Conservation (phyloP, 176 grass and related monocot species). For the Carex kokanica region DNA sequence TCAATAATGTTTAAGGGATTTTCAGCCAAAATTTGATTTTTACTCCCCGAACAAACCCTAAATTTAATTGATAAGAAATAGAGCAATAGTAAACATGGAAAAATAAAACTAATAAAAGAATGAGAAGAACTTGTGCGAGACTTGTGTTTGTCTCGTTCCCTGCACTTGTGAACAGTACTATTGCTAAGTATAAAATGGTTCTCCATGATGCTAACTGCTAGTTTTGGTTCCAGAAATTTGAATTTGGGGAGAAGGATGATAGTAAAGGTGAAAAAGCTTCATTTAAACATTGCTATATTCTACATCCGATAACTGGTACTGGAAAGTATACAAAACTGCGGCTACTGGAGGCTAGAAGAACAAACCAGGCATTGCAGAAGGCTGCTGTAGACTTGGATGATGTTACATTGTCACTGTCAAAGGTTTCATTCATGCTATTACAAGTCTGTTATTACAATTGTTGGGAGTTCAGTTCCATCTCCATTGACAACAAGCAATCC, state of each 20-base stretch:
- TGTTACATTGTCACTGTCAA: slow-evolving; percentile 88
- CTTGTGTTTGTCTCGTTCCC: not conserved
- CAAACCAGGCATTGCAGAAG: slow-evolving; percentile 81
- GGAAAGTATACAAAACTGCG: slow-evolving; percentile 84
- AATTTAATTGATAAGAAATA: not conserved
- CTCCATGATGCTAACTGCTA: slow-evolving; percentile 10
- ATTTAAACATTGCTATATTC: slow-evolving; percentile 73
- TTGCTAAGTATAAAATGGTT: too few relatives aligned
- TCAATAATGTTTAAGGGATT: not conserved
- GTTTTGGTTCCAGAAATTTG: slow-evolving; percentile 64
- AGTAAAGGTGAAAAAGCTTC: slow-evolving; percentile 24
- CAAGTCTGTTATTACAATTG: not conserved
- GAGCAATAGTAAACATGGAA: not conserved
- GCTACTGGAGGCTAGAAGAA: slow-evolving; percentile 68
- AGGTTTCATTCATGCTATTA: slow-evolving; percentile 42
- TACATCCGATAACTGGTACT: slow-evolving; percentile 85
- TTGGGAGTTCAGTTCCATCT: slow-evolving; percentile 18
- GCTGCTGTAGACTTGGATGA: slow-evolving; percentile 87
- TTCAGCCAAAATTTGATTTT: not conserved
- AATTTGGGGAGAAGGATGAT: slow-evolving; percentile 45
- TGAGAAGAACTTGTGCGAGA: not conserved
- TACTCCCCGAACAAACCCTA: not conserved
- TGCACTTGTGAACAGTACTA: not conserved
- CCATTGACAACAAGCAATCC: not conserved
- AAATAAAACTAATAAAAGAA: not conserved